A percentile compares a stretch with the other conserved stretches of the same genome.
These are phyloP conservation scores for Ramaria sp. DNA, from an alignment of 768 basidiomycete species.

Conservation along the genomic window DNA sequence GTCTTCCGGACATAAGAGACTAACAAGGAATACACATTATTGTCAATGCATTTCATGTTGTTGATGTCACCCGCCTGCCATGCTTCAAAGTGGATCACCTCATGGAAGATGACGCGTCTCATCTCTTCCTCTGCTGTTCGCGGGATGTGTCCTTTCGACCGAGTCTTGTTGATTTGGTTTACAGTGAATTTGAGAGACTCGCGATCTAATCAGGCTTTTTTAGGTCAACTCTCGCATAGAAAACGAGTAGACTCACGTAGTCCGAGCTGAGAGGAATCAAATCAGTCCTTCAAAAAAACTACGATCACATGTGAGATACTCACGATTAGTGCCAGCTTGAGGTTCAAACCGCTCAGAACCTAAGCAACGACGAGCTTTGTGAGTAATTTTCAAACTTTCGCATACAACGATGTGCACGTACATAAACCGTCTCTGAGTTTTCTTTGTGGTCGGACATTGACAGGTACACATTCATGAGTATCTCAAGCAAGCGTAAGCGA, in stretches of 20 bases:
- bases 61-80: constrained; percentile 4
- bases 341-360: constrained; percentile 4
- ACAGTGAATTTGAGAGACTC: constrained; percentile 3
- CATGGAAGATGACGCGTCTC: constrained; percentile 3
- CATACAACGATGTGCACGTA: not conserved
- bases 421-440: constrained; percentile 1
- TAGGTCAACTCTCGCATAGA: not conserved
- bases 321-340: constrained; percentile 6
- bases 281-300: not conserved
- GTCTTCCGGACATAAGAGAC: constrained; percentile 4
- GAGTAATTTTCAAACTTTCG: not conserved
- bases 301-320: not conserved
- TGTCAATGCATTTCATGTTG: not conserved
- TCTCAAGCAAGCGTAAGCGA: not conserved
- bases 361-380: not conserved
- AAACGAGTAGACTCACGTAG: not conserved
- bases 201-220: not conserved
- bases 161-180: not conserved
- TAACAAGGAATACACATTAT: not conserved
- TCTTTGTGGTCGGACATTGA: constrained; percentile 6
- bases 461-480: constrained; percentile 3
- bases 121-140: not conserved
- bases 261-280: not conserved
- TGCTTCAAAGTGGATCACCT: constrained; percentile 3
- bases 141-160: not conserved